Conservation (phyloP, 495 filamentous ascomycete genomes). For the Penicillium goetzii region DNA sequence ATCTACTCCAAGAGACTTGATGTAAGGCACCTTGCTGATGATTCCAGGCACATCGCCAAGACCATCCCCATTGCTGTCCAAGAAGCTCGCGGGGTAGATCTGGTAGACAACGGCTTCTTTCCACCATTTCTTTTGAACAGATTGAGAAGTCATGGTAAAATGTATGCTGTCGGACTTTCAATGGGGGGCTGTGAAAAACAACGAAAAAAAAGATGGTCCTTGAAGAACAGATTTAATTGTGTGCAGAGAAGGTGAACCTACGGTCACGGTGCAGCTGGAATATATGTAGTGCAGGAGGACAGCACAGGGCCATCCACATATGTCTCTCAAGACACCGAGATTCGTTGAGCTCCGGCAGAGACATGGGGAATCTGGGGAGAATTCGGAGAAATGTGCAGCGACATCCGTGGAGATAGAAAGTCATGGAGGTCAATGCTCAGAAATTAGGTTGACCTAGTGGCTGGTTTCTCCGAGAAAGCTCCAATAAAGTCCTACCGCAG, state of each 20-base stretch:
- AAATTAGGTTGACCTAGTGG: neutral
- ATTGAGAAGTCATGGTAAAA: constrained; percentile 1
- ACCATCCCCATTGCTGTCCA: constrained; percentile 65
- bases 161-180: neutral
- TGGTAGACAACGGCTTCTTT: constrained; percentile 35
- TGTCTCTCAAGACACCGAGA: constrained; percentile 1
- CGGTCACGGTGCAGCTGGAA: neutral
- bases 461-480: constrained; percentile 11
- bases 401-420: neutral
- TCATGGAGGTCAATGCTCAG: constrained; percentile 5
- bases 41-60: constrained; percentile 68
- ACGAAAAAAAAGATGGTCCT: too few species aligned
- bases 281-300: constrained; percentile 5
- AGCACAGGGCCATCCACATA: neutral
- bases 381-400: constrained; percentile 9
- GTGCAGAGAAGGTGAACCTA: neutral
- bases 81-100: constrained; percentile 49
- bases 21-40: constrained; percentile 62
- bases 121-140: constrained; percentile 28
- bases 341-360: neutral
- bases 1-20: constrained; percentile 61
- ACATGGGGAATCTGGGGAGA: constrained; percentile 1
- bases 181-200: too few species aligned
- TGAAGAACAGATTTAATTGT: neutral
- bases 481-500: constrained; percentile 6